phyloP scores from a whole-genome alignment of 2,329 filamentous ascomycete species.

The Sordariomycetes sp. region DNA sequence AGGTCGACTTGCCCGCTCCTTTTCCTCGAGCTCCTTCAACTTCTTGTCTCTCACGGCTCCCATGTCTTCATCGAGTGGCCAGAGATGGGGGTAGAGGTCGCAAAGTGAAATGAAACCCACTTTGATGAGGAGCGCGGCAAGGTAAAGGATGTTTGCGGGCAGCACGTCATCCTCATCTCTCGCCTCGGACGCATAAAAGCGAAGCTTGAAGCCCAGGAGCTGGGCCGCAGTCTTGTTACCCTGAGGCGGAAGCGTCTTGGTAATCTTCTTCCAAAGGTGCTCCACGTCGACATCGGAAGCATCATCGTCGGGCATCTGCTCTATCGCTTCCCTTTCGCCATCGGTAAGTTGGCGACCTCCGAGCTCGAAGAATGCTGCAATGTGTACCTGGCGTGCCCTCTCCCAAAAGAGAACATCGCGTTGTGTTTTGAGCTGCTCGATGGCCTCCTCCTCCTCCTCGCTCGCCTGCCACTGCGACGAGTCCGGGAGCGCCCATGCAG shows the following conservation, averaged over 20 bases:
- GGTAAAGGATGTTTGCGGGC: conserved; percentile 84
- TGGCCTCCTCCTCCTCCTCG: conserved; percentile 53
- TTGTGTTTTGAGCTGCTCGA: conserved; percentile 40
- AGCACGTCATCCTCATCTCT: conserved; percentile 64
- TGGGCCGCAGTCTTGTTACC: conserved; percentile 91
- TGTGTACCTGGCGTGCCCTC: conserved; percentile 58
- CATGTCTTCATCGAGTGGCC: conserved; percentile 77
- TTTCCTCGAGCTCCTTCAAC: conserved; percentile 63
- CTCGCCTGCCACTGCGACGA: conserved; percentile 48
- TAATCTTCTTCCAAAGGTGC: conserved; percentile 65
- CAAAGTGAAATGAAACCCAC: conserved; percentile 89
- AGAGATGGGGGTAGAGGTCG: conserved; percentile 86
- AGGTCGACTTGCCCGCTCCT: conserved; percentile 56
- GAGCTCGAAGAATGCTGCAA: conserved; percentile 82
- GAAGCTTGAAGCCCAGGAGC: conserved; percentile 89
- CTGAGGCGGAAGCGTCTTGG: conserved; percentile 66
- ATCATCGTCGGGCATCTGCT: conserved; percentile 15
- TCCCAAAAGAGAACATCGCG: conserved; percentile 75
- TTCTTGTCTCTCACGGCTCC: conserved; percentile 55
- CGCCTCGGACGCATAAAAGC: conserved; percentile 78
- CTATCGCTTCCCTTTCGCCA: conserved; percentile 33
- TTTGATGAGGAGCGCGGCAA: conserved; percentile 87
- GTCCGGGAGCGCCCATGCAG: conserved; percentile 70
- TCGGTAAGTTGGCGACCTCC: conserved; percentile 57
- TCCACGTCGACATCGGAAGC: conserved; percentile 34